Base-by-base conservation (phyloP, 257 asterid species). In the Osmanthus fragrans region DNA sequence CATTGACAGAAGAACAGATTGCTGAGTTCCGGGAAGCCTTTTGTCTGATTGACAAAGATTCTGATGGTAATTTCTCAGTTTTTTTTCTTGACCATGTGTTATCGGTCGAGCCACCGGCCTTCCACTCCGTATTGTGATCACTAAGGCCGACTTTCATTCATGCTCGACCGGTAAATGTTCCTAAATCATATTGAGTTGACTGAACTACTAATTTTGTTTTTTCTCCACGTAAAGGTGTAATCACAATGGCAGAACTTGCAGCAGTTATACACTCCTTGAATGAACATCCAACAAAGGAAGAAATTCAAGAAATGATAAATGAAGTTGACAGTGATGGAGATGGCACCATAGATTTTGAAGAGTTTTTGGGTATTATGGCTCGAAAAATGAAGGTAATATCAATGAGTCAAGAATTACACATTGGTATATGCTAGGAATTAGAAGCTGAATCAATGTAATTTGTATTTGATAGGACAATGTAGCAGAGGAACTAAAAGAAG, bases 401-500 rank as follows among this genome's bases (percentile, higher is more conserved):
- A 42, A 42, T 42, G 16, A 42, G 11, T 42, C 49, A 3, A 42
- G 11, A 42, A 42, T 42, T 42, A 42, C 49, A 42, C 3, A 42
- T 42, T 42, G 49, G 11, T 42, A 10, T 42, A 42, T 42, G 60
- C 10, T 34, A 37, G 9, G 27, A 56, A 74, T 7, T 72, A 1
- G 36, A 19, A 3, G 45, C 1, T 40, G 16, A 25, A 29, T 32
- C 4, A 32, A 32, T 16, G 16, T 16, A 19, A 2, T 47, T 54
- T 60, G 25, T 54, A 21, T 76, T 73, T 32, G 45, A 47, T 54
- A 89, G 96, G 95, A 92, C 67, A 88, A 87, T 77, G 89, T 79
- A 16, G 77, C 88, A 4, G 96, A 89, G 32, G 97, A 92, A 76
- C 78, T 91, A 30, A 89, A 88, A 77, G 97, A 90, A 85, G 96